Evolutionary conservation across 345 rosid genomes (phyloP).

Genomic region (Citrus australasica): DNA sequence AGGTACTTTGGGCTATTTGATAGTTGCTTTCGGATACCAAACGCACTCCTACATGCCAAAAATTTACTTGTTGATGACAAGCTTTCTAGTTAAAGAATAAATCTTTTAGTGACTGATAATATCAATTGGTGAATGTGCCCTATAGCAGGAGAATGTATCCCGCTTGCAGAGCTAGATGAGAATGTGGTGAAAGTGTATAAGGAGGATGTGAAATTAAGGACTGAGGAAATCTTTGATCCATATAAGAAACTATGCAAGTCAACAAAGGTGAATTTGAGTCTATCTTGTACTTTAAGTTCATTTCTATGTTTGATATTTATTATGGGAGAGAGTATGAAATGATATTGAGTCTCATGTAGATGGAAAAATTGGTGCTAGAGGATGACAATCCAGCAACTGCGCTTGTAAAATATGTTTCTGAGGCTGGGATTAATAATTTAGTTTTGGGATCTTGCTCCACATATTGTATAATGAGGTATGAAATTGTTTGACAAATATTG

Average conservation of each 20-base stretch:
- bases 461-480: conserved; percentile 56
- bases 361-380: conserved; percentile 70
- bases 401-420: conserved; percentile 47
- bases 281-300: neutral
- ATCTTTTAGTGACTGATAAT: neutral
- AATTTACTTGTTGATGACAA: neutral
- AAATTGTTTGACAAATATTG: neutral
- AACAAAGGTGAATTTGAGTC: conserved; percentile 30
- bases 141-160: conserved; percentile 60
- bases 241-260: conserved; percentile 51
- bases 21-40: neutral
- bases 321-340: neutral
- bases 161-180: conserved; percentile 61
- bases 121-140: neutral
- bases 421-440: conserved; percentile 47
- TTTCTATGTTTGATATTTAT: neutral
- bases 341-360: conserved; percentile 27
- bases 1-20: too few species aligned
- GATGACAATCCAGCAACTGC: conserved; percentile 64
- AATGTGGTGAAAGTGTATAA: conserved; percentile 60
- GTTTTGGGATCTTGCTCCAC: conserved; percentile 71
- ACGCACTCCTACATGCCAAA: neutral
- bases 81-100: neutral
- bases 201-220: conserved; percentile 49
- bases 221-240: conserved; percentile 47